Conservation (phyloP, 2,329 filamentous ascomycete genomes). For the Fusarium nurragi region DNA sequence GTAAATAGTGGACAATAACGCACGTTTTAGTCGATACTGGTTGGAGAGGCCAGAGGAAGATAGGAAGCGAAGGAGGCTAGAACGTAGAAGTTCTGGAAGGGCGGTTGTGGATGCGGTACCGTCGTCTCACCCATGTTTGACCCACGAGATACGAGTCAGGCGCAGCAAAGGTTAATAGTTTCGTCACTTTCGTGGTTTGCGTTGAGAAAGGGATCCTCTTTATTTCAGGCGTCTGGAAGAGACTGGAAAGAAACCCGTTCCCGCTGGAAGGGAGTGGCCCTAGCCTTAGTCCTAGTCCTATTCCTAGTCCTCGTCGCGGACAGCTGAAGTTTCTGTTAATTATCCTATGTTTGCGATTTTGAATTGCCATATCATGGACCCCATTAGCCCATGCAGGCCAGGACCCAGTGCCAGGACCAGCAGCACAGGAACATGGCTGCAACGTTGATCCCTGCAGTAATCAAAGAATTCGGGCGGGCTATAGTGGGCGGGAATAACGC, state of each 20-base stretch:
- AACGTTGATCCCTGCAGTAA: constrained; percentile 7
- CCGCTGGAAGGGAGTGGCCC: constrained; percentile 18
- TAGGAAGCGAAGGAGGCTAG: constrained; percentile 7
- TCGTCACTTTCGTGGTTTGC: too few species aligned
- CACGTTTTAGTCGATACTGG: too few species aligned
- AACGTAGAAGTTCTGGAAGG: constrained; percentile 17
- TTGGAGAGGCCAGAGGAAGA: too few species aligned
- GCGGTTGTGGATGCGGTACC: constrained; percentile 1
- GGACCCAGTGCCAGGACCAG: not conserved
- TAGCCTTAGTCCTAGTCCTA: not conserved
- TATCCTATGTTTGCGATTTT: not conserved
- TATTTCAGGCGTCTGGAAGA: constrained; percentile 33
- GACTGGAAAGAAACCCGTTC: constrained; percentile 38
- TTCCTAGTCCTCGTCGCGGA: not conserved
- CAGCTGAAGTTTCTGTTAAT: constrained; percentile 10
- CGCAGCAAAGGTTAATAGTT: not conserved
- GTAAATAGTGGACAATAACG: not conserved
- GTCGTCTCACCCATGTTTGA: constrained; percentile 23
- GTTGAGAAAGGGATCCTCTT: constrained; percentile 8
- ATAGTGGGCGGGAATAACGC: constrained; percentile 28
- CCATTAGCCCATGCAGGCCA: not conserved
- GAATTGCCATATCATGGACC: not conserved
- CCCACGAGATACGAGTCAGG: constrained; percentile 19
- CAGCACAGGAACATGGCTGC: not conserved
- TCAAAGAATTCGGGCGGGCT: constrained; percentile 8